phyloP scores from a whole-genome alignment of 1,284 basidiomycete species.

The Trametes polyzona region DNA sequence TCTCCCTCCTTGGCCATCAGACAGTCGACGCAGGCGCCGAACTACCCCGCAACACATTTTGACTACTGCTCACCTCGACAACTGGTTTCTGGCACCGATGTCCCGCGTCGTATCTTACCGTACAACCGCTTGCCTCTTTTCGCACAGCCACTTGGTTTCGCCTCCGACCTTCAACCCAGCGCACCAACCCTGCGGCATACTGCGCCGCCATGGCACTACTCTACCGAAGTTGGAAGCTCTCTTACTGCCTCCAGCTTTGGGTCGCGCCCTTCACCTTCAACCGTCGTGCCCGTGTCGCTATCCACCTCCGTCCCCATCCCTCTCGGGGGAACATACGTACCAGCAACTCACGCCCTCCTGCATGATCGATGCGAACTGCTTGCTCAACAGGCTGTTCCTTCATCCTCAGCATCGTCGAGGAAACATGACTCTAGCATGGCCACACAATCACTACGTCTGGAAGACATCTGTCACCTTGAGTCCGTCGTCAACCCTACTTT shows the following conservation, averaged over 20 bases:
- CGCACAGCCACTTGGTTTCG: background rate
- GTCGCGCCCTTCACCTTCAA: background rate
- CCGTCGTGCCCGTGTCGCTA: background rate
- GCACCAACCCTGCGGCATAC: slow-evolving; percentile 20
- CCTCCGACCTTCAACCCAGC: slow-evolving; percentile 42
- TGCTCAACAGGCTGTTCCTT: no score
- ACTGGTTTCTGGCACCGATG: background rate
- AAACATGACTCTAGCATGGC: background rate
- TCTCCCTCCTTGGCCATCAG: slow-evolving; percentile 22
- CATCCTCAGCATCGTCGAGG: background rate
- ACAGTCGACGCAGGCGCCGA: slow-evolving; percentile 27
- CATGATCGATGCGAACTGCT: background rate
- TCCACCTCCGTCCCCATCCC: background rate
- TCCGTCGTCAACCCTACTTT: background rate
- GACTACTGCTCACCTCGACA: slow-evolving; percentile 9
- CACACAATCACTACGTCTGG: slow-evolving; percentile 5
- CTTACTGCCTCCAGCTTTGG: background rate
- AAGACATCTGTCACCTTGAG: slow-evolving; percentile 20
- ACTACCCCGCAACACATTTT: slow-evolving; percentile 4
- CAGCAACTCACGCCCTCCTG: background rate
- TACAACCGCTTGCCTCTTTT: slow-evolving; percentile 25
- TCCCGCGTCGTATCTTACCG: slow-evolving; percentile 11
- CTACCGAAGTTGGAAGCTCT: background rate
- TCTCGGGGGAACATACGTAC: background rate
- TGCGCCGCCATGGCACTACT: background rate